These are phyloP conservation scores for Barbarea vulgaris DNA, from an alignment of 345 rosid species.

Conservation along the genomic window DNA sequence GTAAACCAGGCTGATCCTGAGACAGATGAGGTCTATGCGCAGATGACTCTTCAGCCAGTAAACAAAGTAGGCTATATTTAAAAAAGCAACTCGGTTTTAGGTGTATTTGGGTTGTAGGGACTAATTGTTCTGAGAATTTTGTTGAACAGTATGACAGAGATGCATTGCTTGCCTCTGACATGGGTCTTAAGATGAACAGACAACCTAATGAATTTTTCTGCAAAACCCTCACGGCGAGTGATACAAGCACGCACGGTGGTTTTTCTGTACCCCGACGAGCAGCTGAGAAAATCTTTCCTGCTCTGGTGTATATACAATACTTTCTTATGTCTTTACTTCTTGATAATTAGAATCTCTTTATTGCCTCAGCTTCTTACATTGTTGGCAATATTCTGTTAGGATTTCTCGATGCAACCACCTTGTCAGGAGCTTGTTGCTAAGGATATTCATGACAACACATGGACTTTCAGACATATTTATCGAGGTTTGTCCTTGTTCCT, in stretches of 20 bases:
- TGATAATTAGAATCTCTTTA: neutral
- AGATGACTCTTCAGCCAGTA: constrained; percentile 77
- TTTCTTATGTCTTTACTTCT: constrained; percentile 12
- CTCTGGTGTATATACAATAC: constrained; percentile 59
- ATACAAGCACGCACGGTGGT: constrained; percentile 98
- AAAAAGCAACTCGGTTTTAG: neutral
- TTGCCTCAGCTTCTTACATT: constrained; percentile 27
- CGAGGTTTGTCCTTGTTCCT: constrained; percentile 58
- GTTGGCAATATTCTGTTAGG: constrained; percentile 49
- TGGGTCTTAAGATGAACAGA: constrained; percentile 68
- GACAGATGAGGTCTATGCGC: constrained; percentile 83
- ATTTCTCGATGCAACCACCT: constrained; percentile 94
- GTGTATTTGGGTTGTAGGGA: neutral
- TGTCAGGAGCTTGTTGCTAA: constrained; percentile 89
- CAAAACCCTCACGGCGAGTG: constrained; percentile 95
- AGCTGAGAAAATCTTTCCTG: constrained; percentile 92
- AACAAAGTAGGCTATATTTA: constrained; percentile 37
- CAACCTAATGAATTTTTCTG: constrained; percentile 90
- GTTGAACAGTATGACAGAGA: constrained; percentile 84
- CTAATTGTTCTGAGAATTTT: constrained; percentile 32
- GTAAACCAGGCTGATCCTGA: constrained; percentile 68
- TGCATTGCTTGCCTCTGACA: constrained; percentile 84
- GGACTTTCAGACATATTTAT: constrained; percentile 95
- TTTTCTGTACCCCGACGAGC: constrained; percentile 97
- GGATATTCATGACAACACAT: constrained; percentile 83